Base-by-base conservation (phyloP, 164 flowering plant species). In the Dillenia turbinata region DNA sequence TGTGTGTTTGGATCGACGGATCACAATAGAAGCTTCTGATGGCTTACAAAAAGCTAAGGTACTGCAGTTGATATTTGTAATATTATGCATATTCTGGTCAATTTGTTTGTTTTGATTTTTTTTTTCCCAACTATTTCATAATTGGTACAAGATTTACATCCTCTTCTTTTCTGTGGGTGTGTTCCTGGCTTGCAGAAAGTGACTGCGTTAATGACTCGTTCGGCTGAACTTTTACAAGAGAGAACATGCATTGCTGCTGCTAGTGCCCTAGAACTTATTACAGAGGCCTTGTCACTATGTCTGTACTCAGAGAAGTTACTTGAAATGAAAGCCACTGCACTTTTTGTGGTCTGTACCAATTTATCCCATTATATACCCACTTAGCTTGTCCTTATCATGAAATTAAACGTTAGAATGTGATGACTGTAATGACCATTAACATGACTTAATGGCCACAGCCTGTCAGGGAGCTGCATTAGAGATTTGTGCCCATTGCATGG, bases 1-100 rank as follows among this genome's bases (percentile, higher is more conserved):
- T 64, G 71, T 85, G 44, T 81, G 90, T 69, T 77, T 89, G 75
- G 97, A 92, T 67, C 79, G 85, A n/a, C 82, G 87, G 72, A 49
- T 82, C 50, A 65, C 75, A 19, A 67, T 82, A 46, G 97, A 92
- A 72, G 94, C 99, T 68, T 85, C 93, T 68, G 83, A 88, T 61
- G 91, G 97, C 66, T 59, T 83, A 47, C 86, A 85, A 52, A 86
- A 83, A 67, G 81, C 87, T 59, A 82, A 87, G 97, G 99, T 95
- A 76, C 14, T 64, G 49, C 49, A 52, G 52, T 22, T 65, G 15
- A 45, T 63, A 64, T 57, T 26, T 51, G 19, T 65, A 40, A 24
- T 61, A 7, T 47, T 53, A 14, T 14, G 9, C 15, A 16, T 33
- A 10, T 9, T 49, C 10, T 49, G 14, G 26, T 6, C 22, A 24